Conservation (phyloP, 2,329 filamentous ascomycete genomes). For the Aspergillus fijiensis region DNA sequence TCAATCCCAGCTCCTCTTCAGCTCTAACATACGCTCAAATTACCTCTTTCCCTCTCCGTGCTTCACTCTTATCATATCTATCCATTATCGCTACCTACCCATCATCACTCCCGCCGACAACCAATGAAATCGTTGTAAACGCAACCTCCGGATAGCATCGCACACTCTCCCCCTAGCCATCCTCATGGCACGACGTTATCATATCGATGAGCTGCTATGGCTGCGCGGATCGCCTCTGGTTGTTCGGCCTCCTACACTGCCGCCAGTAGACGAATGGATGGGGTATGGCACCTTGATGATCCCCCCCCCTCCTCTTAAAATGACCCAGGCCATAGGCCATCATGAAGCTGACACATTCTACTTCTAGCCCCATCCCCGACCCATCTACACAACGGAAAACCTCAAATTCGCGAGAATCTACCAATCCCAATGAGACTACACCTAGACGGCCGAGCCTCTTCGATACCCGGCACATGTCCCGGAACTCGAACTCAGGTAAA, state of each 20-base stretch:
- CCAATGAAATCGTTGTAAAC: constrained; percentile 33
- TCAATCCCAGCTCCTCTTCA: neutral
- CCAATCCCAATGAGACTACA: constrained; percentile 35
- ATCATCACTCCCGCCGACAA: constrained; percentile 11
- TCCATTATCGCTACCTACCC: constrained; percentile 7
- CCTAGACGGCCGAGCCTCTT: constrained; percentile 43
- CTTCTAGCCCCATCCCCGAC: constrained; percentile 43
- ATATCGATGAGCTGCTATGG: constrained; percentile 70
- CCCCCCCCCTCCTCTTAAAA: constrained; percentile 3
- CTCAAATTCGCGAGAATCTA: constrained; percentile 36
- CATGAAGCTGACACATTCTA: constrained; percentile 23
- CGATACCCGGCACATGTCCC: constrained; percentile 46
- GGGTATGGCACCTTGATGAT: constrained; percentile 58
- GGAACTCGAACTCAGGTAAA: constrained; percentile 51
- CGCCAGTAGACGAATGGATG: constrained; percentile 93
- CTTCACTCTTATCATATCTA: neutral
- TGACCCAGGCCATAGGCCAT: constrained; percentile 5
- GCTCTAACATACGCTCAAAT: neutral
- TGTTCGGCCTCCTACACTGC: constrained; percentile 73
- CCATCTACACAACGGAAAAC: constrained; percentile 41
- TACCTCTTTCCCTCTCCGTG: constrained; percentile 2
- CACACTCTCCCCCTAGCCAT: constrained; percentile 21
- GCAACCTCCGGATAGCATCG: constrained; percentile 14
- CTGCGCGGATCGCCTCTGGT: constrained; percentile 82
- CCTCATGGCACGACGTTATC: constrained; percentile 61